Conservation (phyloP, 2,329 filamentous ascomycete genomes). For the Neofusicoccum laricinum region DNA sequence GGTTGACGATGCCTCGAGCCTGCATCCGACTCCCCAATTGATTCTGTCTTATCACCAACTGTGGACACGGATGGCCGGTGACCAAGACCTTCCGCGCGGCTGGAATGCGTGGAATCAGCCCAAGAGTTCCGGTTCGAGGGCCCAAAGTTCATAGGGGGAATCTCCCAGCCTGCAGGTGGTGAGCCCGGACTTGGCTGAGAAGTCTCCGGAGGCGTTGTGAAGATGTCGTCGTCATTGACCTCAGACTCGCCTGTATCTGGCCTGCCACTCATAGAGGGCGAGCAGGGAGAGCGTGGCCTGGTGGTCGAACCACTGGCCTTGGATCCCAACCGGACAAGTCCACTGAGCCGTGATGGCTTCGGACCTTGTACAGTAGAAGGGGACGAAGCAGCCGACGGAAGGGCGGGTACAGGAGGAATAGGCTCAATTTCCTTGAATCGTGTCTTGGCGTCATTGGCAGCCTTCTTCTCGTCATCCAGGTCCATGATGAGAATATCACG, state of each 20-base stretch:
- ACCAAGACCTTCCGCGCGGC: slow-evolving; percentile 26
- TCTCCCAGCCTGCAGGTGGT: slow-evolving; percentile 27
- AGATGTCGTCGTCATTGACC: slow-evolving; percentile 39
- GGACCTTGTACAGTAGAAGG: not conserved
- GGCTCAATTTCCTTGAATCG: slow-evolving; percentile 21
- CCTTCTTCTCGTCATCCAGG: slow-evolving; percentile 70
- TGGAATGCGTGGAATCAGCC: slow-evolving; percentile 14
- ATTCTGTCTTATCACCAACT: slow-evolving; percentile 25
- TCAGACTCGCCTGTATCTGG: slow-evolving; percentile 5
- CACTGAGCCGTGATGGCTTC: slow-evolving; percentile 27
- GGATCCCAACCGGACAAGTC: slow-evolving; percentile 34
- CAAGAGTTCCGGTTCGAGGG: slow-evolving; percentile 19
- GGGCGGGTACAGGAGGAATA: not conserved
- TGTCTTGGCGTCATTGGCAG: slow-evolving; percentile 28
- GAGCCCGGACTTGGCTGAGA: slow-evolving; percentile 36
- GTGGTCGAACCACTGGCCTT: slow-evolving; percentile 31
- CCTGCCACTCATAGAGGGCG: slow-evolving; percentile 29
- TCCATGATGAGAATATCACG: slow-evolving; percentile 83
- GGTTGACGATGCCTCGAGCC: slow-evolving; percentile 32
- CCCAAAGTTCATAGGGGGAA: slow-evolving; percentile 33
- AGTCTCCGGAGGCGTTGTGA: slow-evolving; percentile 46
- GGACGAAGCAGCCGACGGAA: slow-evolving; percentile 2
- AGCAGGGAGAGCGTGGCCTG: slow-evolving; percentile 29
- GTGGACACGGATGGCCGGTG: slow-evolving; percentile 31
- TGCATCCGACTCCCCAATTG: slow-evolving; percentile 31